Evolutionary conservation across 2,329 filamentous ascomycete genomes (phyloP).

Genomic region (Talaromyces islandicus): DNA sequence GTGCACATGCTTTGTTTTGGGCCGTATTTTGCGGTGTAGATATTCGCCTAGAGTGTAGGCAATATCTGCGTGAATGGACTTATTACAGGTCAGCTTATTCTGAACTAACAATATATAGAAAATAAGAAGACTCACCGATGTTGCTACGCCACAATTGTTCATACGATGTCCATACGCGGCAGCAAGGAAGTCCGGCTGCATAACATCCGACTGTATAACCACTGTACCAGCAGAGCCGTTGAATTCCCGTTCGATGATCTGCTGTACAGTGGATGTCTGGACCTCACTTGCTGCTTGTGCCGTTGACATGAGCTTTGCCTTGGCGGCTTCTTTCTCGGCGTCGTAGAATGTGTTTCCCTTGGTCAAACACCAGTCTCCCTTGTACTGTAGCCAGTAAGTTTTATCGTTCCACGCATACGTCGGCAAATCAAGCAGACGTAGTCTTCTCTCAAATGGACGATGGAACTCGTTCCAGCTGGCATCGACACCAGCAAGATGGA

Average conservation of each 20-base stretch:
- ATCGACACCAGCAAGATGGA: constrained; percentile 57
- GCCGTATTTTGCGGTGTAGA: constrained; percentile 11
- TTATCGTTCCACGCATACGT: constrained; percentile 65
- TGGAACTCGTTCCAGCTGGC: constrained; percentile 69
- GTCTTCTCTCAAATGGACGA: constrained; percentile 52
- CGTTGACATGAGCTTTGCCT: background rate
- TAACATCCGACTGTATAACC: constrained; percentile 13
- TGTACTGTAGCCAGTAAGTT: constrained; percentile 66
- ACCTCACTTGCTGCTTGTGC: constrained; percentile 23
- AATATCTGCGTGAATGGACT: constrained; percentile 19
- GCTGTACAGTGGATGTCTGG: constrained; percentile 6
- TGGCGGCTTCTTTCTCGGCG: constrained; percentile 10
- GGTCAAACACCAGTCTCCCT: constrained; percentile 64
- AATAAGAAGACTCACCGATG: background rate
- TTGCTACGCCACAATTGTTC: constrained; percentile 12
- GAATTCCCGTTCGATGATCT: constrained; percentile 5
- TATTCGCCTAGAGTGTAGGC: constrained; percentile 18
- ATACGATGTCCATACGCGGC: constrained; percentile 15
- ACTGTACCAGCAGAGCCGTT: background rate
- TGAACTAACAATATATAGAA: background rate
- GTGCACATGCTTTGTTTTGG: constrained; percentile 8
- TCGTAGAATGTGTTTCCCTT: constrained; percentile 53
- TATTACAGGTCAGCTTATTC: background rate
- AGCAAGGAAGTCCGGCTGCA: constrained; percentile 6
- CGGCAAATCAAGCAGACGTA: constrained; percentile 59